Evolutionary conservation across 2,329 filamentous ascomycete genomes (phyloP).

Genomic region (Alternaria gansuensis): DNA sequence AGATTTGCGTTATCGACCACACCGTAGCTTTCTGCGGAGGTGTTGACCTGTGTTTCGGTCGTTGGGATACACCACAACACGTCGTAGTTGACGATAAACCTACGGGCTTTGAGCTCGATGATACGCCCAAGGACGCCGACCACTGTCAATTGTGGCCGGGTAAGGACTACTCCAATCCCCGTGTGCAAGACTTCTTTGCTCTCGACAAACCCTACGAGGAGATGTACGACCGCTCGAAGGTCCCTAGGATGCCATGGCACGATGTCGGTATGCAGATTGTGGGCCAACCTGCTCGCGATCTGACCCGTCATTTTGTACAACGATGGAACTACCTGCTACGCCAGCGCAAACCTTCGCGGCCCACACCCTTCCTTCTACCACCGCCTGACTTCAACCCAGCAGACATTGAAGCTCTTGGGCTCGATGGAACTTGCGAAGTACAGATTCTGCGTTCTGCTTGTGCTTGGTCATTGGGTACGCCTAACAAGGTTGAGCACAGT

Average conservation of each 20-base stretch:
- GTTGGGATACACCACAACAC: constrained; percentile 97
- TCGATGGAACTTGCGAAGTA: constrained; percentile 94
- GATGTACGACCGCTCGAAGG: constrained; percentile 92
- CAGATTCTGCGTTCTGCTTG: constrained; percentile 92
- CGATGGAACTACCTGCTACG: constrained; percentile 97
- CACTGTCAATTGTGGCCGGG: constrained; percentile 96
- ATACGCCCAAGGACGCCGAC: constrained; percentile 81
- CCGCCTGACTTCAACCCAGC: constrained; percentile 89
- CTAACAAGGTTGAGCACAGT: constrained; percentile 85
- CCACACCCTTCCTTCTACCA: constrained; percentile 90
- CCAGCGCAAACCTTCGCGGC: constrained; percentile 89
- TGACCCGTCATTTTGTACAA: constrained; percentile 96
- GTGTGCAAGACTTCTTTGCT: constrained; percentile 93
- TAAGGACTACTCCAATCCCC: constrained; percentile 97
- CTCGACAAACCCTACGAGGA: constrained; percentile 96
- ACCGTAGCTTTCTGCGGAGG: constrained; percentile 95
- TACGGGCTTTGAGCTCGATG: constrained; percentile 85
- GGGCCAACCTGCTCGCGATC: constrained; percentile 90
- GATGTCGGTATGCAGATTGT: constrained; percentile 98
- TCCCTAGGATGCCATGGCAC: constrained; percentile 98
- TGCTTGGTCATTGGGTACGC: constrained; percentile 89
- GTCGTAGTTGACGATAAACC: constrained; percentile 90
- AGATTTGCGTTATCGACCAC: constrained; percentile 96
- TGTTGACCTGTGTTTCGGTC: constrained; percentile 94
- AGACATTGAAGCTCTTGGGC: constrained; percentile 85